Evolutionary conservation across 805 yeast genomes (phyloP).

Genomic region (Cyberlindnera bimundalis): DNA sequence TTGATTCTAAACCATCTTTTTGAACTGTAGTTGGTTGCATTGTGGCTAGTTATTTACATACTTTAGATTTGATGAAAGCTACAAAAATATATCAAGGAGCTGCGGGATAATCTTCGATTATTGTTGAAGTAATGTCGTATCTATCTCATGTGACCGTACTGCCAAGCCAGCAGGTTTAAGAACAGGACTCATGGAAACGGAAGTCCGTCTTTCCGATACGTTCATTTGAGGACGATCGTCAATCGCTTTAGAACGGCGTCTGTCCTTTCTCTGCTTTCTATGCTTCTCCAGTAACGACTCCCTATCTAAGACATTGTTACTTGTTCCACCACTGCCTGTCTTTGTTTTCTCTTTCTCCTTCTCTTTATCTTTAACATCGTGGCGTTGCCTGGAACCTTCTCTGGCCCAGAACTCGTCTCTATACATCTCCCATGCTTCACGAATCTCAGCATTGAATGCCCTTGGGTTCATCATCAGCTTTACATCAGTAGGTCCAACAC

Average conservation of each 20-base stretch:
- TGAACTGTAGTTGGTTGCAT: no score
- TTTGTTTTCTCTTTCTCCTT: slow-evolving; percentile 8
- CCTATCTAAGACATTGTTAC: slow-evolving; percentile 23
- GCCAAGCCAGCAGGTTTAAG: not conserved
- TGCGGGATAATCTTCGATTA: no score
- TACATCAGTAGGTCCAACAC: slow-evolving; percentile 75
- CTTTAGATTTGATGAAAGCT: no score
- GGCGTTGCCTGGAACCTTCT: slow-evolving; percentile 66
- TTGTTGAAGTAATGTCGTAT: no score
- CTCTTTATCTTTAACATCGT: slow-evolving; percentile 14
- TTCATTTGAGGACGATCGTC: slow-evolving; percentile 8
- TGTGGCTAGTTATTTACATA: no score
- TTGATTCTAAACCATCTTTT: no score
- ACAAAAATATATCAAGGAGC: no score
- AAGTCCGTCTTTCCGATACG: not conserved
- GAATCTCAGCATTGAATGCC: slow-evolving; percentile 72
- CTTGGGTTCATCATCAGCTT: slow-evolving; percentile 80
- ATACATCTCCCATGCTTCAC: slow-evolving; percentile 95
- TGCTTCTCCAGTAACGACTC: slow-evolving; percentile 34
- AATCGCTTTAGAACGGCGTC: slow-evolving; percentile 30
- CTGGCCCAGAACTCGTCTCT: slow-evolving; percentile 91
- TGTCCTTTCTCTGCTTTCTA: slow-evolving; percentile 38
- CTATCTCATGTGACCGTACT: no score
- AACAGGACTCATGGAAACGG: slow-evolving; percentile 2
- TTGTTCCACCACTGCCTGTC: slow-evolving; percentile 12